A percentile compares a stretch with the other conserved stretches of the same genome.
phyloP scores from a whole-genome alignment of 1,139 yeast species.

The Pichia sp. region DNA sequence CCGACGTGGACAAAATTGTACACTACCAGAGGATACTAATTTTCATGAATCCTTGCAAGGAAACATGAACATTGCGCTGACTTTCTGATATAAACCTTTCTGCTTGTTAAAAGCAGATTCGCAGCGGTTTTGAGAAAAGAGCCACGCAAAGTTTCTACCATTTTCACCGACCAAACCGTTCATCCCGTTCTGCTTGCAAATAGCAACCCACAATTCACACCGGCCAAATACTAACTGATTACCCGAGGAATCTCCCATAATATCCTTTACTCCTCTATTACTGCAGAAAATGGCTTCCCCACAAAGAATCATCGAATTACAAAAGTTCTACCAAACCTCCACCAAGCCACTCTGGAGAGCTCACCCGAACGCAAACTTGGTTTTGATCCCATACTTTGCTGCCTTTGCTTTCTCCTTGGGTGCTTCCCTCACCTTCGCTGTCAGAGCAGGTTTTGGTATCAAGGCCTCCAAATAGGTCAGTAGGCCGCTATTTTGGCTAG shows the following conservation, averaged over 20 bases:
- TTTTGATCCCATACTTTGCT: constrained; percentile 88
- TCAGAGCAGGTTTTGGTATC: constrained; percentile 72
- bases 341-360: constrained; percentile 72
- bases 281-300: constrained; percentile 21
- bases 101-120: no score
- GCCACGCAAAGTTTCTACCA: no score
- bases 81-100: no score
- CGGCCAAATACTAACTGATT: background rate
- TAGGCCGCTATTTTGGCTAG: background rate
- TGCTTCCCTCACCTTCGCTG: constrained; percentile 69
- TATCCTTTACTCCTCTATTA: background rate
- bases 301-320: constrained; percentile 67
- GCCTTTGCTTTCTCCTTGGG: constrained; percentile 70
- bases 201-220: no score
- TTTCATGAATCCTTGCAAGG: no score
- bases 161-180: no score
- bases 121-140: no score
- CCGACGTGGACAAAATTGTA: no score
- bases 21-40: no score
- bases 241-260: background rate
- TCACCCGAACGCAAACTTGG: constrained; percentile 71
- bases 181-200: no score
- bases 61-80: no score
- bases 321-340: constrained; percentile 69
- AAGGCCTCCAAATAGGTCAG: constrained; percentile 41